Percentiles rank a stretch among this genome's conserved stretches.
Evolutionary conservation across 306 rosid genomes (phyloP).

Genomic region (Rosa rugosa): DNA sequence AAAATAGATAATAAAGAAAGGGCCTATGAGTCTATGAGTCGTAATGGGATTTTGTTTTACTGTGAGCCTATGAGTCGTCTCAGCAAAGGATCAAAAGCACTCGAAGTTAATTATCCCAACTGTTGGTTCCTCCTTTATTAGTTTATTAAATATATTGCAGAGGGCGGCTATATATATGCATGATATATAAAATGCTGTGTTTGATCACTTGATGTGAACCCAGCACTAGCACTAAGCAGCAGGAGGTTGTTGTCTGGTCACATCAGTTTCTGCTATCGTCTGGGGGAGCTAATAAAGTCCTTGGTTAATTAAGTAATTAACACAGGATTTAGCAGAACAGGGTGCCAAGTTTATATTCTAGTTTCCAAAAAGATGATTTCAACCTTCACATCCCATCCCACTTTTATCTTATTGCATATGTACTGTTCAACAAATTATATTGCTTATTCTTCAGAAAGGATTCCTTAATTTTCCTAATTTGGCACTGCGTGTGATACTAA

Average conservation of each 20-base stretch:
- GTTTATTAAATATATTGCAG: background rate
- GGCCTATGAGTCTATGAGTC: no score
- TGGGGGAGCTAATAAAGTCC: background rate
- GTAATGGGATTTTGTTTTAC: no score
- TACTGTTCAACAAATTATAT: background rate
- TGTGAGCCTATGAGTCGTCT: no score
- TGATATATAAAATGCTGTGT: background rate
- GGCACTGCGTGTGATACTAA: background rate
- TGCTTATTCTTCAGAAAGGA: background rate
- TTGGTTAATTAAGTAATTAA: no score
- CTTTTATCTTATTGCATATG: background rate
- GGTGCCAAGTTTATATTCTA: no score
- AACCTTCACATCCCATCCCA: background rate
- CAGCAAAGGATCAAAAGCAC: no score
- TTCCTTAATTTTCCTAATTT: background rate
- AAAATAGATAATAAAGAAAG: no score
- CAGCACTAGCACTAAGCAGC: background rate
- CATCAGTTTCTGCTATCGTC: background rate
- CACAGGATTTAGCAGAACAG: no score
- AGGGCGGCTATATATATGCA: background rate
- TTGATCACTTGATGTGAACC: background rate
- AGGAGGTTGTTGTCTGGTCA: background rate
- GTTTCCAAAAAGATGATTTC: no score
- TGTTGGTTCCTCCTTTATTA: background rate
- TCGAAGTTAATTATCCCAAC: background rate